These are phyloP conservation scores for Sparassis latifolia DNA, from an alignment of 1,284 basidiomycete genomes.

Conservation along the genomic window DNA sequence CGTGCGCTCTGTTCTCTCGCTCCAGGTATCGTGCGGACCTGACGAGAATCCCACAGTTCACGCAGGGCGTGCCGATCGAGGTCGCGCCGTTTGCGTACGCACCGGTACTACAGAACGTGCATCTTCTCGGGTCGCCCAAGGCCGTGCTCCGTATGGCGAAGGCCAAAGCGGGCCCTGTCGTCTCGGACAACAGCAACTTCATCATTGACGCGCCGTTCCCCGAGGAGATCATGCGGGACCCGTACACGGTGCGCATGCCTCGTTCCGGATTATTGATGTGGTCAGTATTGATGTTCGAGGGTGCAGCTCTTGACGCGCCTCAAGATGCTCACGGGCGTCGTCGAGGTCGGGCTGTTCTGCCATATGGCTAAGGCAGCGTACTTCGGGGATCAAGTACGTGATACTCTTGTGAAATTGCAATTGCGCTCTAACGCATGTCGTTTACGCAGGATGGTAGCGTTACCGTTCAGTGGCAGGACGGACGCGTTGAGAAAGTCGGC, in stretches of 20 bases:
- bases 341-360: conserved; percentile 96
- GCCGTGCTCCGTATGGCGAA: conserved; percentile 78
- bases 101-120: conserved; percentile 72
- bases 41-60: conserved; percentile 48
- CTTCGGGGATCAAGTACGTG: conserved; percentile 83
- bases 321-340: conserved; percentile 92
- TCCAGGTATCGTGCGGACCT: not conserved
- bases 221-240: conserved; percentile 61
- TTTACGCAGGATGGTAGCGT: conserved; percentile 46
- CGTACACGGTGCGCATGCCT: conserved; percentile 47
- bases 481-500: conserved; percentile 33
- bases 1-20: conserved; percentile 39
- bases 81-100: conserved; percentile 96
- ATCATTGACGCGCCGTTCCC: conserved; percentile 90
- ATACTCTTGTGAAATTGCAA: not conserved
- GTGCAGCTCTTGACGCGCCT: conserved; percentile 62
- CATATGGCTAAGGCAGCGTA: conserved; percentile 93
- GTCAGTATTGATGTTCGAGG: not conserved
- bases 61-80: conserved; percentile 90
- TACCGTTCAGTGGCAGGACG: conserved; percentile 44
- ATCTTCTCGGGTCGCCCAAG: conserved; percentile 56
- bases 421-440: not conserved
- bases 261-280: not conserved
- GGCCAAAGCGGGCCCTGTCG: conserved; percentile 88
- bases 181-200: conserved; percentile 95